Percentiles rank a stretch among this genome's conserved stretches.
These are phyloP conservation scores for Trichodelitschia bisporula DNA, from an alignment of 495 filamentous ascomycete genomes.

Conservation along the genomic window DNA sequence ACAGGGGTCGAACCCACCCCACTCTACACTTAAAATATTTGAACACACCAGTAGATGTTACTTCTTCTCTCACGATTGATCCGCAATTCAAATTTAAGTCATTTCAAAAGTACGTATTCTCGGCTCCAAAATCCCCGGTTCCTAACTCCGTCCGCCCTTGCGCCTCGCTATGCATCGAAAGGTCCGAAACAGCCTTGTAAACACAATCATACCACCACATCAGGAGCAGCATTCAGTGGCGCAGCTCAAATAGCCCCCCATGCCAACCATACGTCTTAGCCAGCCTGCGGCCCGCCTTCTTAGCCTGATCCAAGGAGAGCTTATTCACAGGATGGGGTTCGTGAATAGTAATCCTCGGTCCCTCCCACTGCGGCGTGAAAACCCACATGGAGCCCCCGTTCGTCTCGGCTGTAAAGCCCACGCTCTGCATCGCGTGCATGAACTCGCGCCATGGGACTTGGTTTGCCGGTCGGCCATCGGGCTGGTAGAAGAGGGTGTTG, in stretches of 20 bases:
- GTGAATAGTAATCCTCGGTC: conserved; percentile 26
- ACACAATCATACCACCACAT: too few relatives aligned
- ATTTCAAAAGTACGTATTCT: too few relatives aligned
- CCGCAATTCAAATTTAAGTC: too few relatives aligned
- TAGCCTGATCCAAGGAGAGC: conserved; percentile 18
- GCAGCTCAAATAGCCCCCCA: conserved; percentile 13
- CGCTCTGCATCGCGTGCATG: conserved; percentile 23
- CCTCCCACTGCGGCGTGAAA: conserved; percentile 18
- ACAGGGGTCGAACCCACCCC: too few relatives aligned
- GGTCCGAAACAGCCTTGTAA: too few relatives aligned
- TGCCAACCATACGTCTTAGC: conserved; percentile 23
- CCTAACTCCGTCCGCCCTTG: too few relatives aligned
- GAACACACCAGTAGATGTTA: too few relatives aligned
- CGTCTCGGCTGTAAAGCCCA: conserved; percentile 22
- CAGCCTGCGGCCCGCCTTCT: conserved; percentile 21
- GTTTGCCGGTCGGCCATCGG: too few relatives aligned
- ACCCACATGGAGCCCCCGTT: conserved; percentile 30
- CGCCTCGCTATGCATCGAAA: too few relatives aligned
- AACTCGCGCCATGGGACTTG: conserved; percentile 28
- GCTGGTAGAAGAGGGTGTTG: conserved; percentile 19
- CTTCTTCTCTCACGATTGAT: too few relatives aligned
- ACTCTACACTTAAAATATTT: too few relatives aligned
- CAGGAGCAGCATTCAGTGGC: not conserved
- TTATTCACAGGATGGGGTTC: conserved; percentile 26
- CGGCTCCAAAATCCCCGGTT: too few relatives aligned